A percentile compares a stretch with the other conserved stretches of the same genome.
Evolutionary conservation across 2,329 filamentous ascomycete genomes (phyloP).

Genomic region (Fusarium brachygibbosum): DNA sequence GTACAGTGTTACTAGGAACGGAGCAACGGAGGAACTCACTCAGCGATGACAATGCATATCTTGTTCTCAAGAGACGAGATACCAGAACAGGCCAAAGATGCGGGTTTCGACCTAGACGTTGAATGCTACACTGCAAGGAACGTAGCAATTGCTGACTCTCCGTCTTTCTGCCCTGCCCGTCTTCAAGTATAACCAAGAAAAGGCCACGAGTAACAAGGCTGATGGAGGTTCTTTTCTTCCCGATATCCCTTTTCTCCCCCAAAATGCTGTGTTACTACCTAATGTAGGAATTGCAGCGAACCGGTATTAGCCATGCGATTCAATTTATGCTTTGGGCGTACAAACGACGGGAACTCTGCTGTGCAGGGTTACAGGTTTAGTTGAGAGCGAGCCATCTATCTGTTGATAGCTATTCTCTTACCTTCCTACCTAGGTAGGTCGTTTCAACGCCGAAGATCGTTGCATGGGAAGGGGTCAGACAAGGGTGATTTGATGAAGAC

Average conservation of each 20-base stretch:
- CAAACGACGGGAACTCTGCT: conserved; percentile 31
- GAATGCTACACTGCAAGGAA: conserved; percentile 5
- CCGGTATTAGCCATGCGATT: conserved; percentile 30
- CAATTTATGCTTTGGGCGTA: conserved; percentile 20
- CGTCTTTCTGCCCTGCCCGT: background rate
- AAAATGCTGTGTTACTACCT: conserved; percentile 32
- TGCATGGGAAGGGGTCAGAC: conserved; percentile 10
- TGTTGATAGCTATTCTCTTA: conserved; percentile 12
- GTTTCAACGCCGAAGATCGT: conserved; percentile 37
- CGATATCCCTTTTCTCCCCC: background rate
- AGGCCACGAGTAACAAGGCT: conserved; percentile 30
- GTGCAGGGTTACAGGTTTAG: conserved; percentile 34
- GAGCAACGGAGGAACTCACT: conserved; percentile 5
- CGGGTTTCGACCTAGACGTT: conserved; percentile 6
- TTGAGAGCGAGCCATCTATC: background rate
- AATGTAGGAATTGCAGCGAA: conserved; percentile 48
- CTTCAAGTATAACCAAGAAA: conserved; percentile 2
- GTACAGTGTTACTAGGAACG: conserved; percentile 27
- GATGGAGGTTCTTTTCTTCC: conserved; percentile 5
- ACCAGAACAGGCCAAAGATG: conserved; percentile 19
- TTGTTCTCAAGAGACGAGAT: conserved; percentile 10
- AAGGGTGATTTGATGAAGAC: conserved; percentile 12
- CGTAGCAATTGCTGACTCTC: background rate
- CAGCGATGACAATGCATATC: conserved; percentile 13
- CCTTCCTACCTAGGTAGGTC: conserved; percentile 40